These are phyloP conservation scores for Hanseniaspora valbyensis DNA, from an alignment of 805 yeast species.

Conservation along the genomic window DNA sequence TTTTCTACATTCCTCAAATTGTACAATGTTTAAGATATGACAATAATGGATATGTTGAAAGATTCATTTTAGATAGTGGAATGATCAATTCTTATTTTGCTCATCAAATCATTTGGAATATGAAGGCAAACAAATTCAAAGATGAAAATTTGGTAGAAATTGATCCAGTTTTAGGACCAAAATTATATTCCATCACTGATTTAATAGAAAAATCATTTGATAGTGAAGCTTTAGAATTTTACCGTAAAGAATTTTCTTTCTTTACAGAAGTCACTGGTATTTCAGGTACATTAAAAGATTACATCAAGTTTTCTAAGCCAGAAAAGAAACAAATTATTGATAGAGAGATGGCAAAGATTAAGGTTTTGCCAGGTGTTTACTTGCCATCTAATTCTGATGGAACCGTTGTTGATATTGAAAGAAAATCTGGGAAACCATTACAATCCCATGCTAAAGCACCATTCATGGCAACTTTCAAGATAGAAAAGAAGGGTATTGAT, in stretches of 20 bases:
- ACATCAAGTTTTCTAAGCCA: constrained; percentile 83
- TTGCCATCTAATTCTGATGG: constrained; percentile 97
- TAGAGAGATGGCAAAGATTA: constrained; percentile 78
- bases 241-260: constrained; percentile 74
- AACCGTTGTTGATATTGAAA: constrained; percentile 75
- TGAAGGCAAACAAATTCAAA: constrained; percentile 82
- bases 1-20: constrained; percentile 96
- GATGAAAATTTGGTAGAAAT: constrained; percentile 79
- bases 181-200: constrained; percentile 58
- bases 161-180: constrained; percentile 68
- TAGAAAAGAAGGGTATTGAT: constrained; percentile 42
- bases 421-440: constrained; percentile 85
- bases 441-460: constrained; percentile 99
- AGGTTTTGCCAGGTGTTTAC: constrained; percentile 71
- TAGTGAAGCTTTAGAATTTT: constrained; percentile 51
- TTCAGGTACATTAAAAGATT: constrained; percentile 91
- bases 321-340: constrained; percentile 94
- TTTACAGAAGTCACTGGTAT: constrained; percentile 86
- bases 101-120: constrained; percentile 97
- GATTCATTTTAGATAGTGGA: constrained; percentile 85
- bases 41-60: constrained; percentile 68
- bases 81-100: constrained; percentile 83
- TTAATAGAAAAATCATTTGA: constrained; percentile 54
- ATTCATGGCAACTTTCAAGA: constrained; percentile 89
- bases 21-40: constrained; percentile 87